These are phyloP conservation scores for Rasamsonia emersonii DNA, from an alignment of 2,329 filamentous ascomycete genomes.

Conservation along the genomic window DNA sequence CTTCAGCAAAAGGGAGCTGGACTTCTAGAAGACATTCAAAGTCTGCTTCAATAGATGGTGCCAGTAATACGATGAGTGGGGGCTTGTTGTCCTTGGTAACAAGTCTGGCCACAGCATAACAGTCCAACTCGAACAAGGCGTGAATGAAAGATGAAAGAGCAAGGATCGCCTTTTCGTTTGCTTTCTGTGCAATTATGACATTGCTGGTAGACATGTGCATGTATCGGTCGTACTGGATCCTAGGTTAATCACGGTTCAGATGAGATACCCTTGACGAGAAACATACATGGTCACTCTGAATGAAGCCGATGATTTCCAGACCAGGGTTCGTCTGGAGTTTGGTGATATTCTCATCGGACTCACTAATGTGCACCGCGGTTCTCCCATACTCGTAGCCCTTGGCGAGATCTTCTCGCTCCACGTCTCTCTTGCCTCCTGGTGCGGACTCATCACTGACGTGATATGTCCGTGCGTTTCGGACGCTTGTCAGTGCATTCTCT, in stretches of 20 bases:
- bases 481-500: constrained; percentile 56
- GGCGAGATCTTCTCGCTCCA: constrained; percentile 74
- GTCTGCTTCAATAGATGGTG: constrained; percentile 67
- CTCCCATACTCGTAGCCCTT: constrained; percentile 91
- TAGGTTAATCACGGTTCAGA: constrained; percentile 5
- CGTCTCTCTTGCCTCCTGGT: constrained; percentile 70
- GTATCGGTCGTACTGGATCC: constrained; percentile 64
- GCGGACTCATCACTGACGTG: constrained; percentile 66
- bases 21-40: constrained; percentile 84
- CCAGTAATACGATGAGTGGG: constrained; percentile 67
- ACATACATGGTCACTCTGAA: constrained; percentile 59
- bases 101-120: constrained; percentile 76
- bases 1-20: constrained; percentile 86
- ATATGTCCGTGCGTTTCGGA: constrained; percentile 74
- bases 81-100: constrained; percentile 77
- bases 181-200: constrained; percentile 66
- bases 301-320: constrained; percentile 80
- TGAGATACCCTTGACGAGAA: background rate
- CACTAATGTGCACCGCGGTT: constrained; percentile 81
- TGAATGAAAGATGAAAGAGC: constrained; percentile 85
- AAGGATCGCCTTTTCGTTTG: constrained; percentile 72
- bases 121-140: constrained; percentile 74
- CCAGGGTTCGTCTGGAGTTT: constrained; percentile 67
- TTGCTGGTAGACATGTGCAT: constrained; percentile 75
- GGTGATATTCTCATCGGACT: constrained; percentile 81